These are phyloP conservation scores for Fusarium chuoi DNA, from an alignment of 2,329 filamentous ascomycete genomes.

Conservation along the genomic window DNA sequence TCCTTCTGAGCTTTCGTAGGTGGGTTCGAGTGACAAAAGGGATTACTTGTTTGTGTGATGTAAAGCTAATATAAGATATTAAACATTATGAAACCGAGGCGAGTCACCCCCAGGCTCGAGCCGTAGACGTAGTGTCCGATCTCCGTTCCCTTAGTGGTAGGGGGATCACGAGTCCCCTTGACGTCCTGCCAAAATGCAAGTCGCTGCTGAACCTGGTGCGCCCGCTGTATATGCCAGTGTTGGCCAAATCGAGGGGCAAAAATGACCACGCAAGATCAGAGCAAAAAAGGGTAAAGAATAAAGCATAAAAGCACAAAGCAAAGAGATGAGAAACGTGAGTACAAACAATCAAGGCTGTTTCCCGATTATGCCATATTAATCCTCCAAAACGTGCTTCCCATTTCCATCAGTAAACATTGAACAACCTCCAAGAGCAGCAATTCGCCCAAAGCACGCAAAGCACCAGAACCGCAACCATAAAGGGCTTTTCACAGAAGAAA, in stretches of 20 bases:
- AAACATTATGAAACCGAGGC: neutral
- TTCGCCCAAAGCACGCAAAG: neutral
- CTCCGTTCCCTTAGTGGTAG: accelerated
- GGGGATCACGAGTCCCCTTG: accelerated
- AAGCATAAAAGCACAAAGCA: neutral
- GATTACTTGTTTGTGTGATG: neutral
- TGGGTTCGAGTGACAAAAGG: accelerated
- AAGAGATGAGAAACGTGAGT: accelerated
- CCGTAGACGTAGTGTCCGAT: neutral
- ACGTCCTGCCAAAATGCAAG: neutral
- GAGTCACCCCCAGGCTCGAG: neutral
- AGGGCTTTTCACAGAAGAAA: neutral
- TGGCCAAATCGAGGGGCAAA: neutral
- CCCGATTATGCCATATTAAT: no score
- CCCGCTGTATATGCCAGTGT: no score
- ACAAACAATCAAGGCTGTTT: accelerated
- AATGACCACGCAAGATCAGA: neutral
- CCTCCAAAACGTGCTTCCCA: neutral
- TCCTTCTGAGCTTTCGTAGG: no score
- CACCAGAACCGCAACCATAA: neutral
- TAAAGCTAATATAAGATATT: no score
- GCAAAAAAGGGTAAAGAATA: accelerated
- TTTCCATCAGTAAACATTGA: neutral
- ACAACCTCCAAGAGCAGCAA: neutral
- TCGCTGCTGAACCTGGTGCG: neutral